These are phyloP conservation scores for Xylaria curta DNA, from an alignment of 495 filamentous ascomycete species.

Conservation along the genomic window DNA sequence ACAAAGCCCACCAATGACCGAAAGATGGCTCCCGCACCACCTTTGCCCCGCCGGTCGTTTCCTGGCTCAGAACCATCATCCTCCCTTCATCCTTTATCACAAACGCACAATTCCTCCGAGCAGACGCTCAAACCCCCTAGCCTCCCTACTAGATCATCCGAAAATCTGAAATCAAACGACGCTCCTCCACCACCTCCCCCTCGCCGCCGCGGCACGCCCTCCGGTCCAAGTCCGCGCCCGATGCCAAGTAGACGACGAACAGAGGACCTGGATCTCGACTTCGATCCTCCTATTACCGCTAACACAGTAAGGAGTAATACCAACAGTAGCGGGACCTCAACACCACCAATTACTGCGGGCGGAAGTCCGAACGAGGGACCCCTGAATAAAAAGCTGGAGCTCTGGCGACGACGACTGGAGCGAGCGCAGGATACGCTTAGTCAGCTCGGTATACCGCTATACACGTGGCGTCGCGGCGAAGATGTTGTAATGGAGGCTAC, in stretches of 20 bases:
- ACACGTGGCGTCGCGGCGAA: constrained; percentile 84
- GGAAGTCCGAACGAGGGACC: constrained; percentile 31
- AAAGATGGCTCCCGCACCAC: constrained; percentile 36
- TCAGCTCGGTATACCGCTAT: constrained; percentile 71
- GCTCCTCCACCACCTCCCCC: constrained; percentile 50
- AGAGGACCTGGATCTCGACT: constrained; percentile 40
- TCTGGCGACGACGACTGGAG: constrained; percentile 83
- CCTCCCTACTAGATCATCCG: neutral
- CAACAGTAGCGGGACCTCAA: constrained; percentile 17
- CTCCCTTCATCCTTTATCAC: constrained; percentile 40
- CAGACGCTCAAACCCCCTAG: constrained; percentile 14
- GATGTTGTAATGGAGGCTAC: constrained; percentile 68
- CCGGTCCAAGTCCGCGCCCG: constrained; percentile 33
- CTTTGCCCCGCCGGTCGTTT: constrained; percentile 33
- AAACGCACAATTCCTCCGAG: constrained; percentile 44
- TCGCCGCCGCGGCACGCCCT: constrained; percentile 51
- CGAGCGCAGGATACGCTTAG: constrained; percentile 74
- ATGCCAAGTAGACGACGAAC: constrained; percentile 29
- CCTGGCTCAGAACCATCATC: constrained; percentile 21
- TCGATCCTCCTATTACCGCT: constrained; percentile 34
- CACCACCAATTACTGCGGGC: constrained; percentile 20
- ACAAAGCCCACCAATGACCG: constrained; percentile 25
- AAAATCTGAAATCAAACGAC: neutral
- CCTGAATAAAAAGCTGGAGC: constrained; percentile 77
- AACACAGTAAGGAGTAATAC: neutral